Conservation (phyloP, 2,329 filamentous ascomycete genomes). For the Fusarium guadeloupense region DNA sequence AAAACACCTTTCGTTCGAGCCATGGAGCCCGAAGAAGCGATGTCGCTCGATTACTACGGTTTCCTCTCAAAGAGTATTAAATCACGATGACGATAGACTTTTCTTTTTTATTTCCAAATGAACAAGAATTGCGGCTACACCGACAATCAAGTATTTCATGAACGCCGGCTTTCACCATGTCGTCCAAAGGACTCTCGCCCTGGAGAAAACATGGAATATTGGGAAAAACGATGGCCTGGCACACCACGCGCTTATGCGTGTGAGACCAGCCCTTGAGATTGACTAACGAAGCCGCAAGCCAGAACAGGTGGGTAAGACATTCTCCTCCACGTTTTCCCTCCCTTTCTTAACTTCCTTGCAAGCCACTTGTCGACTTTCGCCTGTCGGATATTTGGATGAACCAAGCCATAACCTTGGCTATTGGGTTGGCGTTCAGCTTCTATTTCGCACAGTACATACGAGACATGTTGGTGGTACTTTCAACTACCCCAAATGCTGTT, state of each 20-base stretch:
- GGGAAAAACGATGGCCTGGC: conserved; percentile 23
- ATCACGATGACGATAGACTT: conserved; percentile 41
- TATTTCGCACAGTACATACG: conserved; percentile 34
- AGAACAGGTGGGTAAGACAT: conserved; percentile 12
- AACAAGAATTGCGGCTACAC: neutral
- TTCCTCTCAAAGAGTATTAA: conserved; percentile 18
- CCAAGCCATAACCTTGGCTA: conserved; percentile 17
- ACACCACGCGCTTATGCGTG: conserved; percentile 31
- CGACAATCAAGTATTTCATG: conserved; percentile 1
- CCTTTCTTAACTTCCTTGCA: conserved; percentile 37
- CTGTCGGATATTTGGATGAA: conserved; percentile 23
- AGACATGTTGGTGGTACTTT: conserved; percentile 28
- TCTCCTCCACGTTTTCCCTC: conserved; percentile 43
- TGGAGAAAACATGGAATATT: conserved; percentile 23
- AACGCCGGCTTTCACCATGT: conserved; percentile 5
- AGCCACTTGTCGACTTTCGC: conserved; percentile 28
- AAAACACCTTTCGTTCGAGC: conserved; percentile 26
- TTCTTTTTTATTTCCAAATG: neutral
- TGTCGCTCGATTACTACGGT: conserved; percentile 23
- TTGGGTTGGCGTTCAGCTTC: conserved; percentile 19
- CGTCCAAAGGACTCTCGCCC: neutral
- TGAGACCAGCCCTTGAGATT: conserved; percentile 29
- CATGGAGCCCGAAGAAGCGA: conserved; percentile 23
- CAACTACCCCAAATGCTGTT: conserved; percentile 41
- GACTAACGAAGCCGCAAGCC: conserved; percentile 24